These are phyloP conservation scores for Podospora australis DNA, from an alignment of 495 filamentous ascomycete species.

Conservation along the genomic window DNA sequence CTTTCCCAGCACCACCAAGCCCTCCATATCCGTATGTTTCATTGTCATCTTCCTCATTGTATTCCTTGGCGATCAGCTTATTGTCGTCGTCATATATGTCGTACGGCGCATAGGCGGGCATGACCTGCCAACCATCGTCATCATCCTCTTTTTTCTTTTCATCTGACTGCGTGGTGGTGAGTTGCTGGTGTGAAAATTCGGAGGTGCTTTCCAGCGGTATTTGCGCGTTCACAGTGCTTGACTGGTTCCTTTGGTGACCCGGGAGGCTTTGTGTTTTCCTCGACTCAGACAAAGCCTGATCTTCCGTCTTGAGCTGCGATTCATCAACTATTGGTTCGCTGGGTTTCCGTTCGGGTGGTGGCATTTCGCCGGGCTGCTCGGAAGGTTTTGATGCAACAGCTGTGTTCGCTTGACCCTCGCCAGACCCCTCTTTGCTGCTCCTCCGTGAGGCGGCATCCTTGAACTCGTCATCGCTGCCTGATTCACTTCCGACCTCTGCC, in stretches of 20 bases:
- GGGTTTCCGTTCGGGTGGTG: not conserved
- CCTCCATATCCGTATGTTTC: conserved; percentile 65
- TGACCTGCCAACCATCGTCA: conserved; percentile 75
- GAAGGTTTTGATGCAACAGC: not conserved
- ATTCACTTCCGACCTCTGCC: conserved; percentile 5
- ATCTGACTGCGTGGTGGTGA: conserved; percentile 50
- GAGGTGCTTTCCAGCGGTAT: conserved; percentile 43
- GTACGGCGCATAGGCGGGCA: conserved; percentile 87
- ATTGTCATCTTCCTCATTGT: conserved; percentile 62
- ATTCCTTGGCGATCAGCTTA: conserved; percentile 73
- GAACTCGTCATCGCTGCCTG: conserved; percentile 28
- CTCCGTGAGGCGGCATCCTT: conserved; percentile 30
- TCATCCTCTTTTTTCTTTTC: conserved; percentile 44
- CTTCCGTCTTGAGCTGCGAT: conserved; percentile 14
- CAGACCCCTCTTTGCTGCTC: conserved; percentile 9
- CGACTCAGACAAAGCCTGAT: conserved; percentile 14
- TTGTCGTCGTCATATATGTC: conserved; percentile 95
- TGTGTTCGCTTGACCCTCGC: conserved; percentile 19
- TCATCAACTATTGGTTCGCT: not conserved
- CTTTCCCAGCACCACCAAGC: conserved; percentile 82
- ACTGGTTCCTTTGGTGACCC: conserved; percentile 26
- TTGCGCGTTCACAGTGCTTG: conserved; percentile 21
- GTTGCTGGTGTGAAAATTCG: conserved; percentile 87
- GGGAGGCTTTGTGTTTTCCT: conserved; percentile 12
- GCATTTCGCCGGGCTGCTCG: conserved; percentile 7